These are phyloP conservation scores for Raffaelea arxii DNA, from an alignment of 2,329 filamentous ascomycete species.

Conservation along the genomic window DNA sequence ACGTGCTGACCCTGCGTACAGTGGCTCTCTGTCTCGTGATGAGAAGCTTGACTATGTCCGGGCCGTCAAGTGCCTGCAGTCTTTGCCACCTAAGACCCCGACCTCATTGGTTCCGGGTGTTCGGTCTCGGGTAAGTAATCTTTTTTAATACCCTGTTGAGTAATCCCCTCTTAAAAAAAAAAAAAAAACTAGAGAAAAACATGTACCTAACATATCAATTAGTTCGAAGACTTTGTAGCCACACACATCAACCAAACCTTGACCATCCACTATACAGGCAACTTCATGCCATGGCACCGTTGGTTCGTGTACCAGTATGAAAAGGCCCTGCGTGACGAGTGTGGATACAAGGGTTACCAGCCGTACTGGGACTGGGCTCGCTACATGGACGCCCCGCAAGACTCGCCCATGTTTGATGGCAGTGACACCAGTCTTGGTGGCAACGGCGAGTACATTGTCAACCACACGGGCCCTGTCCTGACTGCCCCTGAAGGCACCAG, in stretches of 20 bases:
- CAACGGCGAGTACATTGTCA: slow-evolving; percentile 32
- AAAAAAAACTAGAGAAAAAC: neutral
- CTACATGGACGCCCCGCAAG: slow-evolving; percentile 31
- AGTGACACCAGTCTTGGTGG: slow-evolving; percentile 39
- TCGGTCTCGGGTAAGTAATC: slow-evolving; percentile 17
- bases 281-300: slow-evolving; percentile 33
- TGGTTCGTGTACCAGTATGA: slow-evolving; percentile 29
- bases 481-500: slow-evolving; percentile 17
- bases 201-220: slow-evolving; percentile 19
- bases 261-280: slow-evolving; percentile 21
- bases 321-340: slow-evolving; percentile 20
- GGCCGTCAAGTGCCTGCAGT: slow-evolving; percentile 27
- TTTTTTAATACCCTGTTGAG: neutral
- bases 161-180: neutral
- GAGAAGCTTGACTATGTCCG: slow-evolving; percentile 27
- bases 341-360: slow-evolving; percentile 29
- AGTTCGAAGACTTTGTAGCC: slow-evolving; percentile 23
- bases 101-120: slow-evolving; percentile 22
- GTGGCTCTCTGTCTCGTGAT: slow-evolving; percentile 19
- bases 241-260: slow-evolving; percentile 26
- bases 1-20: too few species aligned
- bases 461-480: slow-evolving; percentile 21
- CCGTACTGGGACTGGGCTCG: slow-evolving; percentile 44
- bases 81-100: slow-evolving; percentile 19
- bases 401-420: slow-evolving; percentile 46